Conservation (phyloP, 192 early-diverging fungal species). For the Dispira simplex region DNA sequence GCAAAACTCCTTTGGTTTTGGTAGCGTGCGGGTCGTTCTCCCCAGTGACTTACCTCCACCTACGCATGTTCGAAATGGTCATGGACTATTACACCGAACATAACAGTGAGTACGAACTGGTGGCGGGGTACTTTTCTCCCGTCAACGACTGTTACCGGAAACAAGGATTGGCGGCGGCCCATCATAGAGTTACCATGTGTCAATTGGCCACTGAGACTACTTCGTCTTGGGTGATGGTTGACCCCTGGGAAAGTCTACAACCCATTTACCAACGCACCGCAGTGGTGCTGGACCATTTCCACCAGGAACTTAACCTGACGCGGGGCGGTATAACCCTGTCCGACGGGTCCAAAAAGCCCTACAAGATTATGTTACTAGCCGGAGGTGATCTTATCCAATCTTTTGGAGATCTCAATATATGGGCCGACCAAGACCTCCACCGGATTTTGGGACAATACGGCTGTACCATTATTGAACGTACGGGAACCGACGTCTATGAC, state of each 20-base stretch:
- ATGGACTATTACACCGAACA: conserved; percentile 63
- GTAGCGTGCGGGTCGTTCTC: conserved; percentile 96
- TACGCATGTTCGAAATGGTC: conserved; percentile 98
- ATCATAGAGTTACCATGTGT: conserved; percentile 89
- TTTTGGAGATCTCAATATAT: conserved; percentile 80
- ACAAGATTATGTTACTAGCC: conserved; percentile 84
- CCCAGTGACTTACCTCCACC: conserved; percentile 91
- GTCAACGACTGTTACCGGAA: conserved; percentile 92
- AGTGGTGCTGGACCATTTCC: conserved; percentile 88
- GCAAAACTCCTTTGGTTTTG: conserved; percentile 69
- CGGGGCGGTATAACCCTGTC: conserved; percentile 44
- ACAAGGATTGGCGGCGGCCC: conserved; percentile 70
- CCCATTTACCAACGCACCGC: conserved; percentile 69
- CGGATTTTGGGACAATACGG: conserved; percentile 84
- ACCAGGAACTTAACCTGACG: conserved; percentile 66
- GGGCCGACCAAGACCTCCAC: conserved; percentile 76
- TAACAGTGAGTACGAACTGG: conserved; percentile 60
- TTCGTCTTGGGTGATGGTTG: conserved; percentile 91
- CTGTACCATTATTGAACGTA: conserved; percentile 89
- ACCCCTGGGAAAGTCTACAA: conserved; percentile 84
- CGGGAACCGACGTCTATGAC: conserved; percentile 84
- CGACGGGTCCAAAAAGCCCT: conserved; percentile 29
- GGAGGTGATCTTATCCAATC: conserved; percentile 96
- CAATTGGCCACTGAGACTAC: conserved; percentile 65
- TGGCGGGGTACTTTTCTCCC: conserved; percentile 95